Evolutionary conservation across 208 protist species (phyloP), one percentile per base, ranked within the genome.

Genomic region (Crithidia expoeki): DNA sequence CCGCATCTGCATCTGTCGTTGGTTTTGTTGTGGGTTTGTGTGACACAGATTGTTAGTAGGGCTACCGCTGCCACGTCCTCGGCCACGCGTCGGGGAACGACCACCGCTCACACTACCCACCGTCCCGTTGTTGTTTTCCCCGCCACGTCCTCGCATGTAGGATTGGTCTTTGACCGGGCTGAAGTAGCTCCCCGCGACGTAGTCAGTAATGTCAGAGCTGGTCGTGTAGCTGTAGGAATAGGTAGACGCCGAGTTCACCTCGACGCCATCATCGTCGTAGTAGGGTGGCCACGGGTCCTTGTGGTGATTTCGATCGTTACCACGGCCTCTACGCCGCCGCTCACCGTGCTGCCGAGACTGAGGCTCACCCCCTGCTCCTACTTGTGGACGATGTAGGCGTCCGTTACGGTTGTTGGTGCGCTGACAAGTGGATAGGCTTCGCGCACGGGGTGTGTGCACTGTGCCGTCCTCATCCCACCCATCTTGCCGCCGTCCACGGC

Each of bases 221-320:
- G 63, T 67, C 25, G 55, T 67, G 72, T 71, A 65, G 64, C 62
- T 69, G 72, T 57, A 76, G 17, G 63, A 76, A 63, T 67, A 67
- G 44, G 33, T 64, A 7, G 60, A 65, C 25, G 55, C 62, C 10
- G 70, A 69, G 11, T 63, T 38, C 59, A 68, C 32, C 55, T 67
- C 57, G 17, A 23, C 59, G 4, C 32, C 47, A 17, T 68, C 36
- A 36, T 55, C 33, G 33, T 52, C 63, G 47, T 75, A 57, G 33
- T 23, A 46, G n/a, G 32, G 25, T 25, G 28, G 44, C 2, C 28
- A 40, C 21, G 50, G 51, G 21, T 33, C 28, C 10, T 10, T 21
- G 3, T 14, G n/a, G 44, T n/a, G 23, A 28, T 46, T 16, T 14
- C 16, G 21, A 4, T n/a, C 17, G n/a, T 38, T 34, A 0, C 34